Evolutionary conservation across 176 grass and related monocot species (phyloP).

Genomic region (Lolium rigidum): DNA sequence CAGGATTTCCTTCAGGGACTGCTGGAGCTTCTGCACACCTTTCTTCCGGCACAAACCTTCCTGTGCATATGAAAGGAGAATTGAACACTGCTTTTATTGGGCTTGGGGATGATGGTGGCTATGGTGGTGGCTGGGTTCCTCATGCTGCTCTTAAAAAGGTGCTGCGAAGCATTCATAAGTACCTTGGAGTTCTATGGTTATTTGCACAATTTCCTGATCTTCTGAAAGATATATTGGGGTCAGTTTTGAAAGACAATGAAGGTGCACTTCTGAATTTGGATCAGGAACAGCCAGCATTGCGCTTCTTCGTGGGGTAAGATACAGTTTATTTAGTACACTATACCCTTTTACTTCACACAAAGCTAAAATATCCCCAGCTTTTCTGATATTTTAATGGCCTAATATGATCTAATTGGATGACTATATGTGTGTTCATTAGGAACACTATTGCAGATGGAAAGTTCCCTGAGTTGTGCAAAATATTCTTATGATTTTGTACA

Average conservation of each 20-base stretch:
- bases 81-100: constrained; percentile 86
- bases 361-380: constrained; percentile 21
- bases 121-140: constrained; percentile 94
- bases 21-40: constrained; percentile 60
- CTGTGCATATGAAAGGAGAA: constrained; percentile 84
- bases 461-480: not conserved
- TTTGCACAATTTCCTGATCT: constrained; percentile 95
- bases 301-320: constrained; percentile 96
- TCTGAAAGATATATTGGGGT: constrained; percentile 91
- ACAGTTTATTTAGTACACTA: constrained; percentile 17
- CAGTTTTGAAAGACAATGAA: constrained; percentile 95
- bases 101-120: constrained; percentile 91
- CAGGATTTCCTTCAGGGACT: constrained; percentile 60
- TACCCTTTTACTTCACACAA: not conserved
- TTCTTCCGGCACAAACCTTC: constrained; percentile 66
- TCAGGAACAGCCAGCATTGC: constrained; percentile 94
- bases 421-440: not conserved
- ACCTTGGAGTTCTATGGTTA: constrained; percentile 95
- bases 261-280: constrained; percentile 95
- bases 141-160: constrained; percentile 97
- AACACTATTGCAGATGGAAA: not conserved
- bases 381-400: constrained; percentile 20
- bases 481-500: constrained; percentile 1
- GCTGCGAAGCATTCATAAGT: constrained; percentile 87
- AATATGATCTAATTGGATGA: constrained; percentile 3